Base-by-base conservation (phyloP, 1,284 basidiomycete genomes). In the Apiotrichum akiyoshidainum region DNA sequence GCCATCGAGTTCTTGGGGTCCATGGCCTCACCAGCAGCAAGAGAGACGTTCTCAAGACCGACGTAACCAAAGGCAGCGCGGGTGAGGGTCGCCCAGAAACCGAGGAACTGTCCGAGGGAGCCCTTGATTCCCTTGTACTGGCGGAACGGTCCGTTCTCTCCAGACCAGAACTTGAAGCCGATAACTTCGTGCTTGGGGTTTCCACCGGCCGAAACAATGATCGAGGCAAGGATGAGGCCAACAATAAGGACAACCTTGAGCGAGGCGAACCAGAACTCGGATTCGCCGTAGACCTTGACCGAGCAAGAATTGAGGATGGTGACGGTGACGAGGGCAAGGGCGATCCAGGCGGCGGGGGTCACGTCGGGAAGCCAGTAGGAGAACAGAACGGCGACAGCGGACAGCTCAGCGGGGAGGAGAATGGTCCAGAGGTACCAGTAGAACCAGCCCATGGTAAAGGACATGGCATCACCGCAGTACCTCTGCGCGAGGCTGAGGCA, bases 371-470 rank as follows among this genome's bases (percentile, higher is more conserved):
- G 66, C 89, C 89, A 92, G 71, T 84, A 88, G 46, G 86, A 82
- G 66, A 92, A 85, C n/a, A 92, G 79, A 16, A 92, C 83, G 3
- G 89, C 83, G 1, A 87, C 84, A 22, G 89, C 89, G 58, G 85
- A 85, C 17, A 92, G 77, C 69, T 92, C 90, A 6, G 88, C 87
- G 5, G 90, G 89, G 22, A 90, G 80, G 57, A 89, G 75, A 62
- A 81, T 80, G 26, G 75, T 67, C 77, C 87, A 88, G 68, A 86
- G 87, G 73, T 87, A 88, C 85, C 86, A 87, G 72, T 89, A 90
- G 70, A 89, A 87, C 87, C 87, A 91, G 64, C 88, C 89, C 85
- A 88, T 85, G 11, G 89, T 83, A 68, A 90, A 90, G 1, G 86
- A 86, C 63, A 92, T 82, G 1, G 89, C 86, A 9, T 87, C 86